Evolutionary conservation across 176 grass and related monocot genomes (phyloP).

Genomic region (Triticum dicoccoides): DNA sequence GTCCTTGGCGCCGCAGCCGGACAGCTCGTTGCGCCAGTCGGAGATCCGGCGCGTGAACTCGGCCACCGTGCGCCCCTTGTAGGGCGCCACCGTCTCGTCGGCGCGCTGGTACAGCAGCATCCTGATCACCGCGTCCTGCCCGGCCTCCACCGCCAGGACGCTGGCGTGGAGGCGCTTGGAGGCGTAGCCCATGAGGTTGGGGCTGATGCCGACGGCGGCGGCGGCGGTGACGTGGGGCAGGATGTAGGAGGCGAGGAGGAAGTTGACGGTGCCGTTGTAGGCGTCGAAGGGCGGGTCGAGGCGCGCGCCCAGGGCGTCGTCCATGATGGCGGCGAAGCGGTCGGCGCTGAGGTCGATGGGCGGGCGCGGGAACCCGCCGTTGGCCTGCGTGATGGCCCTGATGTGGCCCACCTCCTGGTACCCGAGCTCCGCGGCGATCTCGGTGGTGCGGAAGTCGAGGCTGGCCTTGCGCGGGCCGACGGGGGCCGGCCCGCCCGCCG

Average conservation of each 20-base stretch:
- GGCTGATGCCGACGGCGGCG: conserved; percentile 48
- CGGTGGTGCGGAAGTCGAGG: conserved; percentile 54
- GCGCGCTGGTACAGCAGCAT: conserved; percentile 65
- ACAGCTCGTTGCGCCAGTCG: conserved; percentile 47
- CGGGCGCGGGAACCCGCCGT: conserved; percentile 81
- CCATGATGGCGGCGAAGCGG: conserved; percentile 59
- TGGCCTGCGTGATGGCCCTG: conserved; percentile 49
- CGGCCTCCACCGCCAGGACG: conserved; percentile 69
- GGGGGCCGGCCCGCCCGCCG: conserved; percentile 42
- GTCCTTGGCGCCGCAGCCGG: conserved; percentile 57
- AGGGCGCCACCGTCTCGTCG: conserved; percentile 50
- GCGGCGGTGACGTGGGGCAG: conserved; percentile 62
- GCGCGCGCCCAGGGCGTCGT: conserved; percentile 58
- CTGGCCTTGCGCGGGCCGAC: conserved; percentile 36
- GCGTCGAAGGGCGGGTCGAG: conserved; percentile 78
- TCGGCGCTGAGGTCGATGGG: conserved; percentile 51
- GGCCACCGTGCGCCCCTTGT: conserved; percentile 55
- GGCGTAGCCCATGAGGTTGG: conserved; percentile 47
- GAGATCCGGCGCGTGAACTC: conserved; percentile 60
- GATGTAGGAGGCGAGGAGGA: conserved; percentile 77
- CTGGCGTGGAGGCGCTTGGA: conserved; percentile 57
- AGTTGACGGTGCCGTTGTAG: conserved; percentile 59
- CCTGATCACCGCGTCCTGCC: conserved; percentile 77
- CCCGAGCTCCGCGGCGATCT: conserved; percentile 70
- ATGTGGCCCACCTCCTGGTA: conserved; percentile 63